Percentiles rank a stretch among this genome's conserved stretches.
phyloP scores from a whole-genome alignment of 352 stramenopile species.

The Albugo candida region DNA sequence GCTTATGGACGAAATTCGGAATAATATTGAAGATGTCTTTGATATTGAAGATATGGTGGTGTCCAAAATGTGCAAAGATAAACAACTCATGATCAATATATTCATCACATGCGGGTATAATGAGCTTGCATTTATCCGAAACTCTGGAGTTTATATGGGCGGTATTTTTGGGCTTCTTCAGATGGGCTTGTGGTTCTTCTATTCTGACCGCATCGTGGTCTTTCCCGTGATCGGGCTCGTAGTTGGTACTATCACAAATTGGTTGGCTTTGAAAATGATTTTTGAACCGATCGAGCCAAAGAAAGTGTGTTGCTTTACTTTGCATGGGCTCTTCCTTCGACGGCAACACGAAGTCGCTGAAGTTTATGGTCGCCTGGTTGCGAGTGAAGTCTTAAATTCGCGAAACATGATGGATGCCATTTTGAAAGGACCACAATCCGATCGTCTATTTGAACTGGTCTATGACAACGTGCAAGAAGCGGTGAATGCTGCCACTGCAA shows the following conservation, averaged over 20 bases:
- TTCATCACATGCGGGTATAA: slow-evolving; percentile 84
- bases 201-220: slow-evolving; percentile 56
- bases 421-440: slow-evolving; percentile 70
- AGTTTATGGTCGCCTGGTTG: slow-evolving; percentile 75
- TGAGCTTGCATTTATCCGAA: slow-evolving; percentile 83
- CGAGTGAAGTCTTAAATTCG: slow-evolving; percentile 69
- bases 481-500: slow-evolving; percentile 51
- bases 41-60: slow-evolving; percentile 93
- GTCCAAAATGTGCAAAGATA: slow-evolving; percentile 85
- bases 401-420: slow-evolving; percentile 82
- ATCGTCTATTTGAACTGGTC: slow-evolving; percentile 72
- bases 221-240: slow-evolving; percentile 87
- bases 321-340: slow-evolving; percentile 90
- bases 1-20: slow-evolving; percentile 90
- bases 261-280: slow-evolving; percentile 87
- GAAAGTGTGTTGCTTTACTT: slow-evolving; percentile 73
- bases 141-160: slow-evolving; percentile 81
- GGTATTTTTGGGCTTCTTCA: slow-evolving; percentile 77
- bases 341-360: slow-evolving; percentile 82
- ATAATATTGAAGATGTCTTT: slow-evolving; percentile 90
- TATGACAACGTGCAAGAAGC: slow-evolving; percentile 76
- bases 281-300: slow-evolving; percentile 80
- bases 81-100: slow-evolving; percentile 90
- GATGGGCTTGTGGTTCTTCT: slow-evolving; percentile 79
- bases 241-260: slow-evolving; percentile 95